Conservation (phyloP, 176 grass and related monocot genomes). For the Cymbopogon citratus region DNA sequence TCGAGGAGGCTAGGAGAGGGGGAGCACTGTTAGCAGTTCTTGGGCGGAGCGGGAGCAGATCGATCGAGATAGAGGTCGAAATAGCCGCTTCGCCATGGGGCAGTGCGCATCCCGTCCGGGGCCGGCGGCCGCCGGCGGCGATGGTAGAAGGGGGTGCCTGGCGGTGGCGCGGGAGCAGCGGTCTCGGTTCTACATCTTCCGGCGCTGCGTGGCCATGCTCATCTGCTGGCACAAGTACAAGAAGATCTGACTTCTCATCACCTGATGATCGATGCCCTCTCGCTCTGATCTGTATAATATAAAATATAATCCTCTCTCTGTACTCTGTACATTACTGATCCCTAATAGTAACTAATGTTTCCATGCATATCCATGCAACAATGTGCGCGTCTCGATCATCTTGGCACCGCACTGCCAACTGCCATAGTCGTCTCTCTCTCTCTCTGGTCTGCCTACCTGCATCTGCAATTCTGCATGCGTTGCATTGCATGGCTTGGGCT, state of each 20-base stretch:
- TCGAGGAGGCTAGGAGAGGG: not conserved
- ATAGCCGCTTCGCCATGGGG: not conserved
- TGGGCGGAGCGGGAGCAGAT: not conserved
- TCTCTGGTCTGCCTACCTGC: no score
- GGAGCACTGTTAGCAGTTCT: not conserved
- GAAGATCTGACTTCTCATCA: conserved; percentile 1
- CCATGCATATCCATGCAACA: no score
- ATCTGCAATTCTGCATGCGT: no score
- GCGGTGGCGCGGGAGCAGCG: conserved; percentile 46
- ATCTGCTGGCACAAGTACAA: conserved; percentile 54
- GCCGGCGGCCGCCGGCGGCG: not conserved
- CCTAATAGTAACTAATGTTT: no score
- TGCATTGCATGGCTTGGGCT: no score
- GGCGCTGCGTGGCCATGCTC: conserved; percentile 42
- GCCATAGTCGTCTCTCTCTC: no score
- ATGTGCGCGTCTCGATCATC: no score
- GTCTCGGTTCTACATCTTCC: conserved; percentile 51
- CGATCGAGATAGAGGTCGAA: not conserved
- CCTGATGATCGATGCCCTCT: not conserved
- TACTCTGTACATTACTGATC: not conserved
- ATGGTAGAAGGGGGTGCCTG: conserved; percentile 22
- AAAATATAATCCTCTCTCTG: not conserved
- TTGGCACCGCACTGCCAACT: no score
- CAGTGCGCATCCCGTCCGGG: conserved; percentile 2
- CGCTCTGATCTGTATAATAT: no score